Conservation (phyloP, 257 asterid genomes). For the Lantana camara region DNA sequence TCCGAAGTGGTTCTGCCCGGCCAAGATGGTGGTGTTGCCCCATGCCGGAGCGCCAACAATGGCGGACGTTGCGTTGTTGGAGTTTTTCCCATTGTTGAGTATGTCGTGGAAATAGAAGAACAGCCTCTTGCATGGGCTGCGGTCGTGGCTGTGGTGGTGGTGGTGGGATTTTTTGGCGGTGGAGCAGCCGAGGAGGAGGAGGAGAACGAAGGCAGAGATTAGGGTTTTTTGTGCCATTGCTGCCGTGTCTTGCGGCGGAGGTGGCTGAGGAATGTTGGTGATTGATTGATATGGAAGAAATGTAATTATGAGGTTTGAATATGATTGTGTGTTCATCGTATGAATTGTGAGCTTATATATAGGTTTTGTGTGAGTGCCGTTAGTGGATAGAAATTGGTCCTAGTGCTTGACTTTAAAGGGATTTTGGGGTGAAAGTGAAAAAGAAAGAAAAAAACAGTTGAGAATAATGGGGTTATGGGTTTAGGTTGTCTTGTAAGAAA, state of each 20-base stretch:
- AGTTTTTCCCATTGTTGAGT: constrained; percentile 56
- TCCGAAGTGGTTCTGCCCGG: constrained; percentile 48
- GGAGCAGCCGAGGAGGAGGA: constrained; percentile 1
- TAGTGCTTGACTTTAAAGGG: constrained; percentile 29
- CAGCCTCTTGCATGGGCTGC: constrained; percentile 19
- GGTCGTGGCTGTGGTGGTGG: neutral
- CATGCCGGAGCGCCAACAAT: constrained; percentile 60
- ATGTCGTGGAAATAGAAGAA: constrained; percentile 68
- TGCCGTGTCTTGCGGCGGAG: neutral
- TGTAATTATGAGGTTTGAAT: too few relatives aligned
- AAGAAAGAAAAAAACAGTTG: neutral
- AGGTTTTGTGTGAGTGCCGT: neutral
- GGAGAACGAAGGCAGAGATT: constrained; percentile 12
- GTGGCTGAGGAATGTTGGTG: neutral
- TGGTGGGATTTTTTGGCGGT: constrained; percentile 1
- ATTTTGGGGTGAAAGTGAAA: neutral
- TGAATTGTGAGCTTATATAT: neutral
- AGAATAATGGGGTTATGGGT: constrained; percentile 1
- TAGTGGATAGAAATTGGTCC: neutral
- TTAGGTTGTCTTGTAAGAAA: constrained; percentile 27
- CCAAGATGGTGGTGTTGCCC: constrained; percentile 61
- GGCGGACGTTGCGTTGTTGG: constrained; percentile 57
- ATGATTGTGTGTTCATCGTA: too few relatives aligned
- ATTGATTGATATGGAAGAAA: neutral
- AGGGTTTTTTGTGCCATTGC: constrained; percentile 33